Evolutionary conservation across 2,329 filamentous ascomycete species (phyloP).

Genomic region (Diaporthe amygdali): DNA sequence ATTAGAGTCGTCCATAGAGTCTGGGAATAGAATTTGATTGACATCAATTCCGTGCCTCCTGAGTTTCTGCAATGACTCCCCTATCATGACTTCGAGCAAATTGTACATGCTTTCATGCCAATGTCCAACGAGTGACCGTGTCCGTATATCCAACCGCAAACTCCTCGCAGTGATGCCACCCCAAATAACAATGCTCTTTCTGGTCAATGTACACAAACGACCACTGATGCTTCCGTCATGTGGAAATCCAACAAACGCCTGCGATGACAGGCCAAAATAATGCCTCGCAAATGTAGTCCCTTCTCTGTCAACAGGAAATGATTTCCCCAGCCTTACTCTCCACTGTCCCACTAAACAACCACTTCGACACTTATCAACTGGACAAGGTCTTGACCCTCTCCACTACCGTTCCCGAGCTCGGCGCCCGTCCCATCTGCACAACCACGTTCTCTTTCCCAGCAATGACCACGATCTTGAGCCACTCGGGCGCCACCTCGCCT

Average conservation of each 20-base stretch:
- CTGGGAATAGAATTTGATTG: slow-evolving; percentile 23
- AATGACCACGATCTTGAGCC: slow-evolving; percentile 58
- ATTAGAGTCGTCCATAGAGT: slow-evolving; percentile 23
- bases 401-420: slow-evolving; percentile 10
- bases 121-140: slow-evolving; percentile 9
- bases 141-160: not conserved
- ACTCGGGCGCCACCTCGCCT: slow-evolving; percentile 60
- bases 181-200: not conserved
- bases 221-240: not conserved
- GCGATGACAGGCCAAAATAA: not conserved
- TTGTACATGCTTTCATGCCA: not conserved
- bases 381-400: slow-evolving; percentile 33
- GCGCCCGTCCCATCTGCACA: slow-evolving; percentile 45
- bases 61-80: not conserved
- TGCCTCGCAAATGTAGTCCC: not conserved
- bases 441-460: slow-evolving; percentile 63
- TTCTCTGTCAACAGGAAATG: not conserved
- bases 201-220: not conserved
- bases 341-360: not conserved
- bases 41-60: not conserved
- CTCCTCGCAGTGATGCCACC: not conserved
- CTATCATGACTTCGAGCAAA: not conserved
- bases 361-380: slow-evolving; percentile 20
- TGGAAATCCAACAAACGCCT: not conserved
- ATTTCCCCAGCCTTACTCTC: not conserved